Evolutionary conservation across 2,329 filamentous ascomycete genomes (phyloP).

Genomic region (Aspergillus ochraceoroseus): DNA sequence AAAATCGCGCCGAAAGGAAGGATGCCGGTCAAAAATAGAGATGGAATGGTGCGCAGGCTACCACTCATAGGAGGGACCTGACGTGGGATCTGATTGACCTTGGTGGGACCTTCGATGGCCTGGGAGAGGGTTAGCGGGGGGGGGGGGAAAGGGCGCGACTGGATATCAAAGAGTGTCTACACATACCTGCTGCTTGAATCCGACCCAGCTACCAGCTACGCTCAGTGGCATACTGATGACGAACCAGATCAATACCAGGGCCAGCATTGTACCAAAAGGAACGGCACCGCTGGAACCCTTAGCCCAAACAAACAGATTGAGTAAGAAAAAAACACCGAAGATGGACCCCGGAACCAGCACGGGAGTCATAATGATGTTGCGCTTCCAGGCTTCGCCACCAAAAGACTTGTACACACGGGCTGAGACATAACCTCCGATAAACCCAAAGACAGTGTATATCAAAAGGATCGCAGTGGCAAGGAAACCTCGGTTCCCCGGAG

Average conservation of each 20-base stretch:
- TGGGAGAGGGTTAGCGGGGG: slow-evolving; percentile 25
- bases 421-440: slow-evolving; percentile 85
- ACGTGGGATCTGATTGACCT: slow-evolving; percentile 95
- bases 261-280: slow-evolving; percentile 93
- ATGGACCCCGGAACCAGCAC: slow-evolving; percentile 79
- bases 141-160: too few relatives aligned
- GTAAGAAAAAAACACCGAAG: slow-evolving; percentile 82
- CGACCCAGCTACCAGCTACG: slow-evolving; percentile 84
- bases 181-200: slow-evolving; percentile 65
- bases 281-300: slow-evolving; percentile 89
- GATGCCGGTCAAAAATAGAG: slow-evolving; percentile 85
- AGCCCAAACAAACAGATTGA: slow-evolving; percentile 95
- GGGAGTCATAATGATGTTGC: slow-evolving; percentile 85
- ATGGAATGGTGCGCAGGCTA: slow-evolving; percentile 81
- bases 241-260: slow-evolving; percentile 93
- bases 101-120: slow-evolving; percentile 71
- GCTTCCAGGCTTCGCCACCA: slow-evolving; percentile 87
- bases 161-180: too few relatives aligned
- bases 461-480: slow-evolving; percentile 89
- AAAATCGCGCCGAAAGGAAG: slow-evolving; percentile 96
- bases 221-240: slow-evolving; percentile 90
- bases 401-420: slow-evolving; percentile 92
- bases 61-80: slow-evolving; percentile 83
- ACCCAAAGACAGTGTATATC: slow-evolving; percentile 87
- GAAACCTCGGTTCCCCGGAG: slow-evolving; percentile 90